Percentiles rank a stretch among this genome's conserved stretches.
phyloP scores from a whole-genome alignment of 345 rosid genomes.

The Populus nigra region DNA sequence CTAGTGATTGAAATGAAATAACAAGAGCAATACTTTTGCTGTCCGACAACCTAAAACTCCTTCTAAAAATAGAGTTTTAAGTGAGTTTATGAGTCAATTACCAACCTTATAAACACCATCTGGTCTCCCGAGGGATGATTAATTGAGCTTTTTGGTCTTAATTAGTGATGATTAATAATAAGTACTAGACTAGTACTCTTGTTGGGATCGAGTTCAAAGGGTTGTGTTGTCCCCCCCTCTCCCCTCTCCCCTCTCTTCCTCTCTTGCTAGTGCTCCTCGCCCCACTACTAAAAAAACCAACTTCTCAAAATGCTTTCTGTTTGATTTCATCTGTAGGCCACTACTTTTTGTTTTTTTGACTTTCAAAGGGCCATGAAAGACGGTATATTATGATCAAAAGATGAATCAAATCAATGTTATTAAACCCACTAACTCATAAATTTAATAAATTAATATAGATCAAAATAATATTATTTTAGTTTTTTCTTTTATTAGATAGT shows the following conservation, averaged over 20 bases:
- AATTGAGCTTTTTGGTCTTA: constrained; percentile 4
- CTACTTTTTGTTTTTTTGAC: constrained; percentile 23
- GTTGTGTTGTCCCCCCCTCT: background rate
- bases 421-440: no score
- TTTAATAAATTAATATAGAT: no score
- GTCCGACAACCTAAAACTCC: constrained; percentile 12
- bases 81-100: constrained; percentile 15
- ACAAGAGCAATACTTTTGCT: background rate
- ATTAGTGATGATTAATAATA: constrained; percentile 13
- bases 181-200: background rate
- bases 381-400: constrained; percentile 40
- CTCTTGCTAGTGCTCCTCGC: constrained; percentile 33
- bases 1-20: background rate
- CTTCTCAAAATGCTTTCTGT: constrained; percentile 1
- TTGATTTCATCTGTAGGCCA: constrained; percentile 48
- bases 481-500: no score
- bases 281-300: constrained; percentile 25
- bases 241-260: background rate
- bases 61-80: background rate
- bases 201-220: constrained; percentile 22
- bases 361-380: constrained; percentile 40
- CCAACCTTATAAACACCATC: constrained; percentile 24
- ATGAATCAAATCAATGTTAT: no score
- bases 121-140: constrained; percentile 34
- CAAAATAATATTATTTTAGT: no score